phyloP scores from a whole-genome alignment of 2,329 filamentous ascomycete species.

The Leptographium galeiforme region DNA sequence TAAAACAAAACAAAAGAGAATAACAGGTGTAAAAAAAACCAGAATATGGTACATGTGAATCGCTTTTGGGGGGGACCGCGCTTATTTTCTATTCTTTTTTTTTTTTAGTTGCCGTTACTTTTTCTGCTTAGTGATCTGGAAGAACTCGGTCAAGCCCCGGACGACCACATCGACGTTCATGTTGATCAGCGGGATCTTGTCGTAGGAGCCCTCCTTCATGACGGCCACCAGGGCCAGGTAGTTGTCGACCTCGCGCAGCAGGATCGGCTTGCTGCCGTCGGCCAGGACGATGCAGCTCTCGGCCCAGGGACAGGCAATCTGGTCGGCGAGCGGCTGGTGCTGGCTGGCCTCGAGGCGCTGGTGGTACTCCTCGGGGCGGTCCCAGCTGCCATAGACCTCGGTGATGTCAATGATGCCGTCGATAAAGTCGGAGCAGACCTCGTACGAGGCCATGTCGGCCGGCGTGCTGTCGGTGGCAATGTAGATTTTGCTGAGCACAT shows the following conservation, averaged over 20 bases:
- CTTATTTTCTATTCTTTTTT: neutral
- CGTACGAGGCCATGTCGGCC: slow-evolving; percentile 89
- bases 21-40: neutral
- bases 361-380: slow-evolving; percentile 39
- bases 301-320: slow-evolving; percentile 50
- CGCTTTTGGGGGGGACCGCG: neutral
- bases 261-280: slow-evolving; percentile 49
- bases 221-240: slow-evolving; percentile 74
- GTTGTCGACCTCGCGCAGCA: slow-evolving; percentile 55
- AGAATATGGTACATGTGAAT: neutral
- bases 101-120: slow-evolving; percentile 8
- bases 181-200: slow-evolving; percentile 72
- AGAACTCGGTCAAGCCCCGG: slow-evolving; percentile 65
- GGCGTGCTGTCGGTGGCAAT: slow-evolving; percentile 91
- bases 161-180: slow-evolving; percentile 79
- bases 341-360: slow-evolving; percentile 45
- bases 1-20: neutral
- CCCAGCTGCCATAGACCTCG: slow-evolving; percentile 79
- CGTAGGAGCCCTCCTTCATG: slow-evolving; percentile 73
- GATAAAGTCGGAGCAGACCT: slow-evolving; percentile 97
- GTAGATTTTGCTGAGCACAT: slow-evolving; percentile 96
- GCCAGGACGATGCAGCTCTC: slow-evolving; percentile 57
- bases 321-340: slow-evolving; percentile 49
- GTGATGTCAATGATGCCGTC: slow-evolving; percentile 96
- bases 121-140: slow-evolving; percentile 53